A percentile compares a stretch with the other conserved stretches of the same genome.
Conservation (phyloP, 1,284 basidiomycete genomes). For the Termitomyces sp. region DNA sequence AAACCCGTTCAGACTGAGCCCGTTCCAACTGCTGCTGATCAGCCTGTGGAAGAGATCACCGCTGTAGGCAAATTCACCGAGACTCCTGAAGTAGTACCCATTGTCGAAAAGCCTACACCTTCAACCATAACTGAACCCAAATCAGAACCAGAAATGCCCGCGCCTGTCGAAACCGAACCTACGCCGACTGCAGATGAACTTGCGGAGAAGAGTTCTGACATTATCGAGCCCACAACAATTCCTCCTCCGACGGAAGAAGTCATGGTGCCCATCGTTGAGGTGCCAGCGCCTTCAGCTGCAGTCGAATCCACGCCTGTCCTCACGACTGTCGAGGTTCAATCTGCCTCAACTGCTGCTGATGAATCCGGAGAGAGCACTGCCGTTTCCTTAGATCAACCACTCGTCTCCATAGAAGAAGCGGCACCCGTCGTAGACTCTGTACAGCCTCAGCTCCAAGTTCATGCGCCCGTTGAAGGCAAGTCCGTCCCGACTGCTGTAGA, state of each 20-base stretch:
- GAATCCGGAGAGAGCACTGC: background rate
- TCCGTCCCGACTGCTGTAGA: background rate
- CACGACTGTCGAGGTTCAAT: background rate
- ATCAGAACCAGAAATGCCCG: background rate
- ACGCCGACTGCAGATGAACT: background rate
- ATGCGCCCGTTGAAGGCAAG: background rate
- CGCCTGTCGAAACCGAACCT: background rate
- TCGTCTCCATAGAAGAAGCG: background rate
- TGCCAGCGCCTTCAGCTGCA: background rate
- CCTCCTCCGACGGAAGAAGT: background rate
- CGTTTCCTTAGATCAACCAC: no score
- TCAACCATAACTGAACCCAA: background rate
- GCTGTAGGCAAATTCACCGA: background rate
- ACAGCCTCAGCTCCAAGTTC: background rate
- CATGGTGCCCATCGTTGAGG: background rate
- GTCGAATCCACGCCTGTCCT: background rate
- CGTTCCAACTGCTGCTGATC: background rate
- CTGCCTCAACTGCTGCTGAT: background rate
- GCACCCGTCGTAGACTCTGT: background rate
- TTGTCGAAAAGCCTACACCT: background rate
- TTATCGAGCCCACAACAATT: background rate
- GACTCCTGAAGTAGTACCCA: background rate
- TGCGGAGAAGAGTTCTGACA: background rate
- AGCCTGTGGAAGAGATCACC: background rate
- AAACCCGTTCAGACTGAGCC: background rate